Base-by-base conservation (phyloP, 805 yeast species). In the Saccharomycopsis sp. region DNA sequence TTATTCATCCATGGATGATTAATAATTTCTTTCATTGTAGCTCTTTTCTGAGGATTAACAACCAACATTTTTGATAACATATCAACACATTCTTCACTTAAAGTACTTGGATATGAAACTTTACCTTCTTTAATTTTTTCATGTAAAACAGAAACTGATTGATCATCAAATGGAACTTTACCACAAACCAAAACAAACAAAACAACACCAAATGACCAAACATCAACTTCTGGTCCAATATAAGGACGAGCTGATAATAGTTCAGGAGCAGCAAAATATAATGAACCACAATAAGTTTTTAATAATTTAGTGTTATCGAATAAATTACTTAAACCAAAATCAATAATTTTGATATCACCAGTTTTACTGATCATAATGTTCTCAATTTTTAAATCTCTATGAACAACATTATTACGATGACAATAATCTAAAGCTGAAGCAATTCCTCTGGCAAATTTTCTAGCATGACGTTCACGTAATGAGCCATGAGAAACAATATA, bases 211-310 rank as follows among this genome's bases (percentile, higher is more conserved):
- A 88, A 89, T 2, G 96, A 85, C 98, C 98, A 92, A 15, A 92
- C 79, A 59, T 92, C 98, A 36, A 92, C 96, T 58, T 92, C 98
- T 1, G 98, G 98, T 0, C 98, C 99, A 28, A 73, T 67, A 54
- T 92, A 92, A 1, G 96, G 96, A 50, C 76, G 77, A 1, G 97
- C 98, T 44, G 84, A 82, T 40, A 92, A 66, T 50, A 92, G 68
- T 59, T 92, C 99, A 0, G 99, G 99, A 0, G 99, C 98, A 1
- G 98, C 99, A 71, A 92, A 92, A 58, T 92, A 92, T 38, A 92
- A 67, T 1, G 96, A 87, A 3, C 99, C 99, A 67, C 99, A 92
- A 56, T 85, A 92, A 1, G 99, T 92, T 55, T 83, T 85, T 55
- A 92, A 73, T 41, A 86, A 64, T 32, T 76, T 67, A 45, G 72